Percentiles rank a stretch among this genome's conserved stretches.
phyloP scores from a whole-genome alignment of 331 rosid genomes.

The Spiraea crenata region DNA sequence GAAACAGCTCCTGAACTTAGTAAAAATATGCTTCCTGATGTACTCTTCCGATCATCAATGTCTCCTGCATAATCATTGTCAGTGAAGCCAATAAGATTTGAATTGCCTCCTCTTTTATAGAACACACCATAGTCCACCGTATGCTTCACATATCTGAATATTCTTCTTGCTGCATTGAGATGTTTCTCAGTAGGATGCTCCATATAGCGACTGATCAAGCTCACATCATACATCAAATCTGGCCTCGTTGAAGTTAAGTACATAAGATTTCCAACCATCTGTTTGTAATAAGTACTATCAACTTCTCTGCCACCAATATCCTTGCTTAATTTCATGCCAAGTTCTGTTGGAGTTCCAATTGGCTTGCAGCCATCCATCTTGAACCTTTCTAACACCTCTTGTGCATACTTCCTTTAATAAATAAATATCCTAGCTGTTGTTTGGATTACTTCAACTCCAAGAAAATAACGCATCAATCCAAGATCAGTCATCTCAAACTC shows the following conservation, averaged over 20 bases:
- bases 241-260: background rate
- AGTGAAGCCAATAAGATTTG: too few relatives aligned
- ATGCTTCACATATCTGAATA: too few relatives aligned
- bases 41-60: background rate
- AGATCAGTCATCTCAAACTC: too few relatives aligned
- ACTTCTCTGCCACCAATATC: background rate
- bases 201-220: background rate
- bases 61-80: too few relatives aligned
- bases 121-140: too few relatives aligned
- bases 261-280: background rate
- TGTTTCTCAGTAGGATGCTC: background rate
- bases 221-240: background rate
- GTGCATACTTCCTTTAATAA: background rate
- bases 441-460: background rate
- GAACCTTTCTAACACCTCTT: background rate
- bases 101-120: too few relatives aligned
- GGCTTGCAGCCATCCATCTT: background rate
- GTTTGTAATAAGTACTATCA: background rate
- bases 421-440: background rate
- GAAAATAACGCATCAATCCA: background rate
- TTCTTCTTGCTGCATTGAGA: background rate
- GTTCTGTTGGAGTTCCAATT: background rate
- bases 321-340: background rate
- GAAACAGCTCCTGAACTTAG: background rate
- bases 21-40: background rate